Evolutionary conservation across 2,329 filamentous ascomycete species (phyloP).

Genomic region (Ophiocordyceps camponoti-saundersi): DNA sequence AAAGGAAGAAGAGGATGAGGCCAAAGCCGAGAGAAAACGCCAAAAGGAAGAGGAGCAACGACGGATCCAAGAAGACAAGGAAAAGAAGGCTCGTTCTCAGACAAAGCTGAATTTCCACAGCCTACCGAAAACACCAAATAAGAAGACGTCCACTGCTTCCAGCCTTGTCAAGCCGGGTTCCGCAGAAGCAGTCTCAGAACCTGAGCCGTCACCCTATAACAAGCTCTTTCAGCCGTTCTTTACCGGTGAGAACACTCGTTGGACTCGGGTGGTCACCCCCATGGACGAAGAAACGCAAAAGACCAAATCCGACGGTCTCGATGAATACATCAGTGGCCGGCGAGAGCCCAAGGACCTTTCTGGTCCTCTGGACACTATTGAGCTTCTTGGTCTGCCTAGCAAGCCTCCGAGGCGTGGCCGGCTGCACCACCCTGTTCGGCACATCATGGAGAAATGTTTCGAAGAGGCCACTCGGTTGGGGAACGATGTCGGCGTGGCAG

Average conservation of each 20-base stretch:
- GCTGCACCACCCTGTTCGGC: conserved; percentile 34
- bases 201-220: conserved; percentile 38
- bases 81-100: conserved; percentile 32
- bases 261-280: conserved; percentile 44
- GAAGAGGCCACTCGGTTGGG: conserved; percentile 25
- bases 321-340: conserved; percentile 31
- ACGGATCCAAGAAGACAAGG: conserved; percentile 20
- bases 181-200: conserved; percentile 4
- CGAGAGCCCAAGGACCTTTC: conserved; percentile 15
- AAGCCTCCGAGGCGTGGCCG: conserved; percentile 26
- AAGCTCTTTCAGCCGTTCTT: conserved; percentile 70
- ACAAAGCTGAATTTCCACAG: conserved; percentile 31
- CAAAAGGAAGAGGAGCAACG: conserved; percentile 32
- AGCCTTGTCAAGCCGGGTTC: conserved; percentile 12
- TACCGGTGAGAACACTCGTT: conserved; percentile 51
- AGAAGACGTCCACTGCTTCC: conserved; percentile 14
- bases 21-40: conserved; percentile 25
- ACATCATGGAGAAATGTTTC: conserved; percentile 41
- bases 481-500: conserved; percentile 16
- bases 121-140: conserved; percentile 21
- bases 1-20: conserved; percentile 22
- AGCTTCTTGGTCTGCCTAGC: conserved; percentile 27
- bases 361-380: conserved; percentile 24
- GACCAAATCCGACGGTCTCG: conserved; percentile 32
- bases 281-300: conserved; percentile 39